phyloP scores from a whole-genome alignment of 352 stramenopile genomes.

The Phytopythium cucurbitacearum region DNA sequence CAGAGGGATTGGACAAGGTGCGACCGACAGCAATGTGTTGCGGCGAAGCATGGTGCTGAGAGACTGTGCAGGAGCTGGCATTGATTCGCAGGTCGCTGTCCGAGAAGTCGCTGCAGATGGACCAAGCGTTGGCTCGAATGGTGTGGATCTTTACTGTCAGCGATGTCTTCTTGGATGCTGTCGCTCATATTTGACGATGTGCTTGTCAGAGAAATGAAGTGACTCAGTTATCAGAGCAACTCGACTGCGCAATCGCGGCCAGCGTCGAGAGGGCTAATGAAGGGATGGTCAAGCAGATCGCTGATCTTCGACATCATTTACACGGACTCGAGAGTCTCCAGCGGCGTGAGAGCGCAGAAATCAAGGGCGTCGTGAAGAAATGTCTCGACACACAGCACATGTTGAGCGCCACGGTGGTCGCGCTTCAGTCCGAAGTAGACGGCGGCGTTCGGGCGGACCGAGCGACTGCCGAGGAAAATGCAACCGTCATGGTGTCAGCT shows the following conservation, averaged over 20 bases:
- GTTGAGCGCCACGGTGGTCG: conserved; percentile 49
- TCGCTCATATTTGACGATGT: not conserved
- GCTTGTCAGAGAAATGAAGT: conserved; percentile 21
- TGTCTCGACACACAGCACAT: conserved; percentile 59
- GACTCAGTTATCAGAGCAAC: conserved; percentile 18
- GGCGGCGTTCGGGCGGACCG: conserved; percentile 15
- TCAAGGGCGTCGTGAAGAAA: conserved; percentile 44
- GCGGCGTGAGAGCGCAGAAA: conserved; percentile 20
- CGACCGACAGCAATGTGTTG: not conserved
- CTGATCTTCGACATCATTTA: not conserved
- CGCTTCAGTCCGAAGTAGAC: conserved; percentile 50
- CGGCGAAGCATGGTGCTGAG: too few species aligned
- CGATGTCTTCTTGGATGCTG: not conserved
- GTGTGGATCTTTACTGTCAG: conserved; percentile 13
- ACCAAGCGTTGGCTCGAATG: conserved; percentile 34
- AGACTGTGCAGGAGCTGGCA: conserved; percentile 36
- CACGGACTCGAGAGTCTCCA: not conserved
- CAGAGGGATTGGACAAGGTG: conserved; percentile 46
- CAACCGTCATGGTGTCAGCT: conserved; percentile 8
- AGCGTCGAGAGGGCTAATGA: not conserved
- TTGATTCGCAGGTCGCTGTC: conserved; percentile 48
- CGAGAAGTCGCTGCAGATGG: conserved; percentile 48
- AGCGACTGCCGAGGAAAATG: conserved; percentile 3
- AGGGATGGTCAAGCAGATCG: not conserved
- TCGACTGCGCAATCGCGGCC: conserved; percentile 10